phyloP scores from a whole-genome alignment of 345 rosid species.

The Hibiscus tridactylites region DNA sequence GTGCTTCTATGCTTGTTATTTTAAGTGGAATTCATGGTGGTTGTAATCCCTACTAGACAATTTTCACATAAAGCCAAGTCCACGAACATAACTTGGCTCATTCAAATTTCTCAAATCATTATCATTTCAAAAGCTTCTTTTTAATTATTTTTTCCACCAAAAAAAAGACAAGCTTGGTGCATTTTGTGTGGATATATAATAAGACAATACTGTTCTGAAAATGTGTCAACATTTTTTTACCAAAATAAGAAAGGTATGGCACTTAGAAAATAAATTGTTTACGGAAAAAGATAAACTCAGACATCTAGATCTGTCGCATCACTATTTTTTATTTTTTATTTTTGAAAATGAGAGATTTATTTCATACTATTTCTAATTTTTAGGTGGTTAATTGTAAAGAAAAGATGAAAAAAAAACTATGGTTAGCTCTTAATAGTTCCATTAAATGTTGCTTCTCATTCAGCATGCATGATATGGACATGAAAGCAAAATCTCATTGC shows the following conservation, averaged over 20 bases:
- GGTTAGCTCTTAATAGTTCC: background rate
- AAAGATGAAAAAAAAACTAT: background rate
- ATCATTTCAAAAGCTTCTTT: background rate
- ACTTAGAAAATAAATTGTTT: background rate
- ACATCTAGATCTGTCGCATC: background rate
- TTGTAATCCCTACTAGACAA: background rate
- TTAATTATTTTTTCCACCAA: background rate
- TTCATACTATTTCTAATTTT: background rate
- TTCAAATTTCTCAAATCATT: too few relatives aligned
- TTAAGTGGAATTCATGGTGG: background rate
- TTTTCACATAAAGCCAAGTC: too few relatives aligned
- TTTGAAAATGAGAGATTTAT: too few relatives aligned
- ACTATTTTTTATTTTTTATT: too few relatives aligned
- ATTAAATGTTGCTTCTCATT: conserved; percentile 26
- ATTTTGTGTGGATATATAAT: background rate
- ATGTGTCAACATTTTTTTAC: background rate
- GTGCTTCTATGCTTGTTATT: conserved; percentile 5
- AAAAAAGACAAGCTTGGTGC: background rate
- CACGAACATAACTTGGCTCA: too few relatives aligned
- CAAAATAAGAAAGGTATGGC: background rate
- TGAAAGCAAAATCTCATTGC: background rate
- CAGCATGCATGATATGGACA: conserved; percentile 31
- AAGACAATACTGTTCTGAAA: background rate
- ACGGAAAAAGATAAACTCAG: background rate
- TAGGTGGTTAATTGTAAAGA: background rate